Conservation (phyloP, 176 grass and related monocot species). For the Luzula sylvatica region DNA sequence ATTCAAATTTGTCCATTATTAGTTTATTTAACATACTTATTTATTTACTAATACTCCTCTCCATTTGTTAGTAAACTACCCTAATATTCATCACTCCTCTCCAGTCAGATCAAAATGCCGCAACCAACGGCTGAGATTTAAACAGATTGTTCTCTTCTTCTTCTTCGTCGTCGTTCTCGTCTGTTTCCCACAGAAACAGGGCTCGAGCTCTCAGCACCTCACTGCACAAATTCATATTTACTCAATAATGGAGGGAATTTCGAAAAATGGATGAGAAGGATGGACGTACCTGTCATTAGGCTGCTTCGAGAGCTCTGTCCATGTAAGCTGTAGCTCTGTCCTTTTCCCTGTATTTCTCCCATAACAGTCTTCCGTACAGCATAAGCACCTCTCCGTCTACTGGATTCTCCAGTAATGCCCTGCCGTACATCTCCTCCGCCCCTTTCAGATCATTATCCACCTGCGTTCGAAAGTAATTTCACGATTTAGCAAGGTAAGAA, state of each 20-base stretch:
- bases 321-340: constrained; percentile 50
- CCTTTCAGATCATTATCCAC: constrained; percentile 49
- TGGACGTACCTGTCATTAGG: constrained; percentile 67
- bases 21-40: no score
- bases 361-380: constrained; percentile 59
- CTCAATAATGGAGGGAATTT: no score
- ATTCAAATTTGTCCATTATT: not conserved
- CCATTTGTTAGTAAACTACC: no score
- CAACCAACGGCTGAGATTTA: constrained; percentile 23
- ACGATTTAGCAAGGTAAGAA: not conserved
- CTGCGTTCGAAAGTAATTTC: not conserved
- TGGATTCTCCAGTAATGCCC: constrained; percentile 44
- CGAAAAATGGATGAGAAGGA: no score
- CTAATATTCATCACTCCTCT: no score
- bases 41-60: no score
- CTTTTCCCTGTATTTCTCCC: constrained; percentile 44
- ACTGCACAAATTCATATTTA: constrained; percentile 31
- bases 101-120: constrained; percentile 36
- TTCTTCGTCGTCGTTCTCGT: constrained; percentile 32
- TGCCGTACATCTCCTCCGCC: constrained; percentile 59
- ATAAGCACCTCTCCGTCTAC: constrained; percentile 56
- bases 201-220: constrained; percentile 63
- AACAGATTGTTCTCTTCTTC: not conserved
- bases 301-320: constrained; percentile 51
- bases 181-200: constrained; percentile 71